phyloP scores from a whole-genome alignment of 1,139 yeast genomes.

The Blastobotrys persicus region DNA sequence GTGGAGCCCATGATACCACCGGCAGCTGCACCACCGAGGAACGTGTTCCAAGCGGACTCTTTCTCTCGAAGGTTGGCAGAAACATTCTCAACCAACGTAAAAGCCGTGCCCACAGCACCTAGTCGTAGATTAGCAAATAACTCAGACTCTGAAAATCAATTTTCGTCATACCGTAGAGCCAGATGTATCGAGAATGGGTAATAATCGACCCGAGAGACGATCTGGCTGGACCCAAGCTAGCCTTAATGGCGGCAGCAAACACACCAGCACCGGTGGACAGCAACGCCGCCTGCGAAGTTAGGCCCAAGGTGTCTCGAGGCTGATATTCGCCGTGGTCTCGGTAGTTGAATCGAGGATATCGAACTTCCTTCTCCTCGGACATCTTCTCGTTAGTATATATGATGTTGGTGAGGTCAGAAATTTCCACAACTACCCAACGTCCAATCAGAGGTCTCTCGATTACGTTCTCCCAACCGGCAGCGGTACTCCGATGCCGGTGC shows the following conservation, averaged over 20 bases:
- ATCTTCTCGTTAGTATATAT: background rate
- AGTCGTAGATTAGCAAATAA: conserved; percentile 10
- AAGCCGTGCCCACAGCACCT: conserved; percentile 42
- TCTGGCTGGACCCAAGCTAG: conserved; percentile 39
- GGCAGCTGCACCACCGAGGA: conserved; percentile 51
- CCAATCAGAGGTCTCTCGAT: conserved; percentile 1
- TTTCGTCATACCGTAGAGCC: conserved; percentile 14
- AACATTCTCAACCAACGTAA: conserved; percentile 40
- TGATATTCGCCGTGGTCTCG: conserved; percentile 27
- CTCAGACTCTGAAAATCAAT: too few species aligned
- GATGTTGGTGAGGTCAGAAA: background rate
- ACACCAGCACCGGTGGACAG: conserved; percentile 43
- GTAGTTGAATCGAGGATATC: conserved; percentile 19
- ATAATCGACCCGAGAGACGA: conserved; percentile 22
- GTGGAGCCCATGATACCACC: conserved; percentile 46
- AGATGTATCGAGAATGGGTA: conserved; percentile 14
- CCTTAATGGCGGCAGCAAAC: conserved; percentile 41
- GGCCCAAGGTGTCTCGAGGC: conserved; percentile 47
- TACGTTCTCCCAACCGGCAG: background rate
- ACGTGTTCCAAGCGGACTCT: conserved; percentile 47
- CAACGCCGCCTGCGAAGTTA: conserved; percentile 42
- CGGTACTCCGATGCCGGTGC: background rate
- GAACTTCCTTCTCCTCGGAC: conserved; percentile 10
- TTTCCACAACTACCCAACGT: background rate
- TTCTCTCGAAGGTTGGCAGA: conserved; percentile 45